phyloP scores from a whole-genome alignment of 139 green algal species.

The Chlamydomonas applanata region DNA sequence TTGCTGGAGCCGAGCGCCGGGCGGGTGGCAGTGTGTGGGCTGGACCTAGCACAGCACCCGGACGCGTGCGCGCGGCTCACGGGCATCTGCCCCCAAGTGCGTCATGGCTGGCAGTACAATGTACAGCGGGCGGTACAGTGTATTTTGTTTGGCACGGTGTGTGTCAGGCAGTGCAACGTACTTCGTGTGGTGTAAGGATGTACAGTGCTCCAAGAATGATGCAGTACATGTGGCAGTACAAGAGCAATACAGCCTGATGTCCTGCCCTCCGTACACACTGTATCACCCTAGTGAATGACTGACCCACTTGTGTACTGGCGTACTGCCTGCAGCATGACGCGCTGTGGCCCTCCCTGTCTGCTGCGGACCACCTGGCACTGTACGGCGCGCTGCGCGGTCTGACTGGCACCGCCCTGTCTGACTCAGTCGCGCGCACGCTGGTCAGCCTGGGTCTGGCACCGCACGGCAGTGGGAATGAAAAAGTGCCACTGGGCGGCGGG shows the following conservation, averaged over 20 bases:
- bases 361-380: conserved; percentile 53
- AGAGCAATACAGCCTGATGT: no score
- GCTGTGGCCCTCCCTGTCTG: conserved; percentile 75
- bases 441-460: conserved; percentile 9
- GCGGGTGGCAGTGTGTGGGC: conserved; percentile 25
- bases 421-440: conserved; percentile 2
- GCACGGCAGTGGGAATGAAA: not conserved
- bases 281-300: no score
- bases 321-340: conserved; percentile 74
- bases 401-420: conserved; percentile 3
- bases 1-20: conserved; percentile 37
- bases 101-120: no score
- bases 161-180: not conserved
- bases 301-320: not conserved
- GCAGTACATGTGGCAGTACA: no score
- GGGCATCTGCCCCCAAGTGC: conserved; percentile 14
- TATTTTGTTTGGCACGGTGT: no score
- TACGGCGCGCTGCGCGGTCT: conserved; percentile 49
- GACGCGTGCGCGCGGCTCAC: not conserved
- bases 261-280: no score
- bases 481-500: not conserved
- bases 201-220: no score
- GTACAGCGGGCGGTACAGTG: no score
- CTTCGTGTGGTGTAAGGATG: not conserved
- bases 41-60: conserved; percentile 12